phyloP scores from a whole-genome alignment of 306 rosid genomes.

The Comarum palustre region DNA sequence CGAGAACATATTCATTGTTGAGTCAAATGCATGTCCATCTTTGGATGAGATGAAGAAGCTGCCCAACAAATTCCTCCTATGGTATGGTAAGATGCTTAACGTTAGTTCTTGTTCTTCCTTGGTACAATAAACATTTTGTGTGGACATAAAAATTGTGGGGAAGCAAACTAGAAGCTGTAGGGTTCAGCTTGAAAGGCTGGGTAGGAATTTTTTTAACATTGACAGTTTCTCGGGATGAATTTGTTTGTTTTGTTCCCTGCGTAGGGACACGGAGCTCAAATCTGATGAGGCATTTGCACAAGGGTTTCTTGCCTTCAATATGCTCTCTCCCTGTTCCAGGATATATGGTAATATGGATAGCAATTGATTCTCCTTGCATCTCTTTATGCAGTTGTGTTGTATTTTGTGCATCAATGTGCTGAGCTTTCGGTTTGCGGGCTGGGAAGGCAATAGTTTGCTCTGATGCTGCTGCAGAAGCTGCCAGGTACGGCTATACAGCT shows the following conservation, averaged over 20 bases:
- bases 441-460: constrained; percentile 71
- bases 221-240: neutral
- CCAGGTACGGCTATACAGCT: constrained; percentile 73
- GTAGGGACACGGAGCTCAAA: constrained; percentile 77
- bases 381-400: neutral
- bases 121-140: neutral
- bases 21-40: constrained; percentile 49
- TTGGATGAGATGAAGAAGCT: constrained; percentile 61
- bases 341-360: constrained; percentile 51
- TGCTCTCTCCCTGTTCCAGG: constrained; percentile 73
- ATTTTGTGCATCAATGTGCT: too few species aligned
- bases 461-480: constrained; percentile 83
- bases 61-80: constrained; percentile 75
- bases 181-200: neutral
- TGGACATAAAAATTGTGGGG: neutral
- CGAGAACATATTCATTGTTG: constrained; percentile 56
- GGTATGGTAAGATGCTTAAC: constrained; percentile 65
- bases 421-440: constrained; percentile 37
- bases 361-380: neutral
- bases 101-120: too few species aligned
- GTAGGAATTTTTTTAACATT: too few species aligned
- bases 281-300: constrained; percentile 74
- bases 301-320: constrained; percentile 72
- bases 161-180: neutral
- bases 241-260: neutral